phyloP scores from a whole-genome alignment of 352 stramenopile species.

The Globisporangium echinulatum region DNA sequence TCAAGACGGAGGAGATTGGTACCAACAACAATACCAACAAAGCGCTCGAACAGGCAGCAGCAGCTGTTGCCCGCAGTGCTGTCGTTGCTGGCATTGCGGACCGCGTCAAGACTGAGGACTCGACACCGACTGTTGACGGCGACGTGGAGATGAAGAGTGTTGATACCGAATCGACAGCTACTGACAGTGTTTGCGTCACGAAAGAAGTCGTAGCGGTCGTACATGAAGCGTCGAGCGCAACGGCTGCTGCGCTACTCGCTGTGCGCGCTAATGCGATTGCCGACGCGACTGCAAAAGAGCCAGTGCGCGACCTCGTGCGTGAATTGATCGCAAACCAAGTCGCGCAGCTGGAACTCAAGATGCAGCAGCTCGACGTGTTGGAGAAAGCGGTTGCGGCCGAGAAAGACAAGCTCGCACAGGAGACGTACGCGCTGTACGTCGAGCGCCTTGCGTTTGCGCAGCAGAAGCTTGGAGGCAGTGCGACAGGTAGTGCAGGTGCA shows the following conservation, averaged over 20 bases:
- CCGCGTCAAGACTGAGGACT: slow-evolving; percentile 28
- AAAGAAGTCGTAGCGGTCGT: slow-evolving; percentile 59
- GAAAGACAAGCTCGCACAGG: slow-evolving; percentile 49
- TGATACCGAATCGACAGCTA: neutral
- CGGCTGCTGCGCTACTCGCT: slow-evolving; percentile 51
- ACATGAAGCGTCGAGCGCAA: slow-evolving; percentile 56
- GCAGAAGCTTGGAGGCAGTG: slow-evolving; percentile 32
- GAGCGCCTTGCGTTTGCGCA: slow-evolving; percentile 57
- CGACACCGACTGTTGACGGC: slow-evolving; percentile 18
- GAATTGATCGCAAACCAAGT: slow-evolving; percentile 66
- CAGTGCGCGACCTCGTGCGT: slow-evolving; percentile 45
- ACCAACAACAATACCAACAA: slow-evolving; percentile 3
- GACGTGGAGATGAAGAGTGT: slow-evolving; percentile 42
- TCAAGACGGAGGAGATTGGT: slow-evolving; percentile 6
- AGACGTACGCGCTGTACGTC: slow-evolving; percentile 69
- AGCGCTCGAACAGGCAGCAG: slow-evolving; percentile 30
- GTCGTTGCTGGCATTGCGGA: slow-evolving; percentile 33
- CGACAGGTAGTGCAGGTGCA: too few relatives aligned
- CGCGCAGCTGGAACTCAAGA: slow-evolving; percentile 74
- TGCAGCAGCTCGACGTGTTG: slow-evolving; percentile 58
- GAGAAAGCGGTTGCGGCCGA: slow-evolving; percentile 48
- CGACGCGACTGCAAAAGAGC: slow-evolving; percentile 27
- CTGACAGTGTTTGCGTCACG: slow-evolving; percentile 10
- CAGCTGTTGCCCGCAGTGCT: slow-evolving; percentile 29
- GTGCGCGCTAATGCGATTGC: slow-evolving; percentile 42